Conservation (phyloP, 2,329 filamentous ascomycete genomes). For the Hymenoscyphus repandus region DNA sequence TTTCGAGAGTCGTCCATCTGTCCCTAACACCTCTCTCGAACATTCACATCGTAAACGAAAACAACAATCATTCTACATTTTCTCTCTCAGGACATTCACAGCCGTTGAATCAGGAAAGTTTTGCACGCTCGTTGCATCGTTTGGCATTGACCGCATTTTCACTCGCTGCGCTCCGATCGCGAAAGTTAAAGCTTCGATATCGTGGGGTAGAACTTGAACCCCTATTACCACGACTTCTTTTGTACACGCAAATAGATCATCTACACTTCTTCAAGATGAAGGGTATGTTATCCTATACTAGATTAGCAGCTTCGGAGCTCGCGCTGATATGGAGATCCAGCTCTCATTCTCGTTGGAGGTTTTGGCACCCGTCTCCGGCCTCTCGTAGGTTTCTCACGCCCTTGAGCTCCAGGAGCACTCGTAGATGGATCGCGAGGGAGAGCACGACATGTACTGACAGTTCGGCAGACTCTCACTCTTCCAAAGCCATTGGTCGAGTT, state of each 20-base stretch:
- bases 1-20: too few relatives aligned
- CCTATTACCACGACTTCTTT: background rate
- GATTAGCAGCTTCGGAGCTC: background rate
- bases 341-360: constrained; percentile 97
- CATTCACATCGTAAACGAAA: too few relatives aligned
- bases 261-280: constrained; percentile 5
- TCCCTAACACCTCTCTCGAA: too few relatives aligned
- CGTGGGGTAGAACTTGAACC: constrained; percentile 3
- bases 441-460: constrained; percentile 23
- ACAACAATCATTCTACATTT: too few relatives aligned
- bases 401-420: constrained; percentile 15
- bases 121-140: too few relatives aligned
- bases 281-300: background rate
- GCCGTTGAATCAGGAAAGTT: too few relatives aligned
- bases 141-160: background rate
- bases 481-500: constrained; percentile 98
- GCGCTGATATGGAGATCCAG: constrained; percentile 41
- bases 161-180: background rate
- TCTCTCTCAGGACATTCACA: too few relatives aligned
- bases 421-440: constrained; percentile 21
- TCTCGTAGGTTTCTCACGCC: constrained; percentile 59
- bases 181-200: background rate
- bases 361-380: constrained; percentile 97
- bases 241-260: background rate
- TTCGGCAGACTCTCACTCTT: constrained; percentile 77